A percentile compares a stretch with the other conserved stretches of the same genome.
Evolutionary conservation across 2,329 filamentous ascomycete species (phyloP).

Genomic region (Thelonectria discophora): DNA sequence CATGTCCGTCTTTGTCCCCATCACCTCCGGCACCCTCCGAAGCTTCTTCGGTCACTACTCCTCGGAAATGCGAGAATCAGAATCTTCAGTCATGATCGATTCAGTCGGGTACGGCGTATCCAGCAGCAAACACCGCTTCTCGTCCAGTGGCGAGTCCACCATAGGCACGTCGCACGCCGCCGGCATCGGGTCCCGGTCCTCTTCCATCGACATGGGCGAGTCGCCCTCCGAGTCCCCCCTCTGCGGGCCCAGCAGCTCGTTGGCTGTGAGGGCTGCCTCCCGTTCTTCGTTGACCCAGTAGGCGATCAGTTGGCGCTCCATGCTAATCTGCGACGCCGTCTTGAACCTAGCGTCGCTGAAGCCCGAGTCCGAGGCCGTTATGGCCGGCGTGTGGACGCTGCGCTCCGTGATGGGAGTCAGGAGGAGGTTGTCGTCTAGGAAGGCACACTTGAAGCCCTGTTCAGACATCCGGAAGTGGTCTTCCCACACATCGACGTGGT

Average conservation of each 20-base stretch:
- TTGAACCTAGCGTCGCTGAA: neutral
- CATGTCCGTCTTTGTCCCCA: no score
- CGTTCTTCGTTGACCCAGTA: neutral
- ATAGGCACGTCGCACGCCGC: neutral
- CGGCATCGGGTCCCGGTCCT: neutral
- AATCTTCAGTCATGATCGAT: neutral
- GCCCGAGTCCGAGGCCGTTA: neutral
- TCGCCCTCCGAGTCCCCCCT: neutral
- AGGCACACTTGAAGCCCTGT: constrained; percentile 17
- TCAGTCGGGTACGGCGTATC: neutral
- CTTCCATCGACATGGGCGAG: neutral
- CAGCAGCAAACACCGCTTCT: neutral
- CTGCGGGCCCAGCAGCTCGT: no score
- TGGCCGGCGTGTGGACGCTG: neutral
- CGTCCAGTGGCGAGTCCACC: neutral
- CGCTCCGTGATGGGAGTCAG: neutral
- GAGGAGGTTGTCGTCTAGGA: constrained; percentile 26
- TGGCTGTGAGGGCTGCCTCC: neutral
- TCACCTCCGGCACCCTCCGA: no score
- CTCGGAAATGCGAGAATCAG: neutral
- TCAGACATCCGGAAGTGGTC: constrained; percentile 30
- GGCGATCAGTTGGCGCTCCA: neutral
- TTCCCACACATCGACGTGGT: constrained; percentile 34
- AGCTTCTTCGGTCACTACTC: neutral
- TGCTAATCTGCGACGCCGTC: neutral